Evolutionary conservation across 257 asterid genomes (phyloP).

Genomic region (Salvia rosmarinus): DNA sequence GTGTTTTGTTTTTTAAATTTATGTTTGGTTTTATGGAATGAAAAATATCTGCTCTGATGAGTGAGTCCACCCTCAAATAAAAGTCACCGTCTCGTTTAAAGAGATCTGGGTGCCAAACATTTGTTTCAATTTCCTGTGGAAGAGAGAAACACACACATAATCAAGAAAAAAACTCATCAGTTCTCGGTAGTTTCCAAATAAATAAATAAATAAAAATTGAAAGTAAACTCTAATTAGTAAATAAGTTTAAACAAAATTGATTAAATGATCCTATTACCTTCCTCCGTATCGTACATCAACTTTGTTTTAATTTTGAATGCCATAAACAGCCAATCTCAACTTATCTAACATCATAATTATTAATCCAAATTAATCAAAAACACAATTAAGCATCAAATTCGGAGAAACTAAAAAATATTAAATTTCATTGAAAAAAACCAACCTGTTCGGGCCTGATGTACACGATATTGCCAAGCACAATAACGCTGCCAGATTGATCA

Average conservation of each 20-base stretch:
- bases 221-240: background rate
- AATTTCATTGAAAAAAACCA: conserved; percentile 26
- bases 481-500: conserved; percentile 75
- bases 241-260: background rate
- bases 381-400: background rate
- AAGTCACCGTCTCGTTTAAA: conserved; percentile 72
- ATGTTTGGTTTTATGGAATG: conserved; percentile 11
- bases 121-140: conserved; percentile 74
- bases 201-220: background rate
- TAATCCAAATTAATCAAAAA: conserved; percentile 3
- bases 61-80: conserved; percentile 57
- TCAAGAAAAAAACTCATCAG: conserved; percentile 55
- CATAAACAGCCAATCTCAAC: background rate
- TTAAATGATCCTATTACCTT: conserved; percentile 19
- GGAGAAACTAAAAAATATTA: background rate
- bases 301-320: conserved; percentile 5
- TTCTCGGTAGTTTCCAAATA: conserved; percentile 50
- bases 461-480: conserved; percentile 73
- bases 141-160: conserved; percentile 58
- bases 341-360: background rate
- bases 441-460: conserved; percentile 83
- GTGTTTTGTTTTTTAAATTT: background rate
- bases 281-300: conserved; percentile 5
- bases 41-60: conserved; percentile 48
- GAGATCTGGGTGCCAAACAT: conserved; percentile 60